Evolutionary conservation across 176 grass and related monocot species (phyloP), one percentile per base, ranked within the genome.

Genomic region (Areca catechu): DNA sequence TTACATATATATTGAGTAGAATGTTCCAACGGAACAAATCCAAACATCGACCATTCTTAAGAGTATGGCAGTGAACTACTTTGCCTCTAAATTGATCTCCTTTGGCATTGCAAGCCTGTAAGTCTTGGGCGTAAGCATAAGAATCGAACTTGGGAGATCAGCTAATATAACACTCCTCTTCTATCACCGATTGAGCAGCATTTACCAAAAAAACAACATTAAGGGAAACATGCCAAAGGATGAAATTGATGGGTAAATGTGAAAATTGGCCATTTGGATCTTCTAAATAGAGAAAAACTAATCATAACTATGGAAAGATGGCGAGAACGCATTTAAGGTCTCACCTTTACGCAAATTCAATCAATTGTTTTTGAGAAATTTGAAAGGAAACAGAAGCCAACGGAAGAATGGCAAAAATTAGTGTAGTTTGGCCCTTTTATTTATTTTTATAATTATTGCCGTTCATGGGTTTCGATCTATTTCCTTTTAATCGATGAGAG

Each of bases 1-100:
- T 72, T 10, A 56, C 67, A 25, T 76, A 69, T 56, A 76, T 53
- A n/a, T 76, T 76, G 3, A 76, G 74, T 29, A 76, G 65, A 58
- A 76, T 61, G 20, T 76, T 69, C 16, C 48, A 50, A 48, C 64
- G 60, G 48, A 61, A 61, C 50, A 76, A 76, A 69, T 76, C 74
- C 58, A 65, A 71, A n/a, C 58, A 71, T 25, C 48, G 56, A 30
- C 67, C 76, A 19, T 16, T 17, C 58, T 79, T 79, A 19, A 79
- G 5, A n/a, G 68, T 22, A n/a, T 71, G 65, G 2, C 64, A 71
- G 18, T 72, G 68, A 15, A 71, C 16, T 18, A 47, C 49, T 72
- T 43, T 60, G 5, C 67, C 59, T 64, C 53, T 47, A 17, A 30
- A 22, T 20, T 51, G 49, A 22, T 66, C 48, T 7, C 51, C 48